Evolutionary conservation across 1,284 basidiomycete species (phyloP), one percentile per base, ranked within the genome.

Genomic region (Ganoderma lingzhi): DNA sequence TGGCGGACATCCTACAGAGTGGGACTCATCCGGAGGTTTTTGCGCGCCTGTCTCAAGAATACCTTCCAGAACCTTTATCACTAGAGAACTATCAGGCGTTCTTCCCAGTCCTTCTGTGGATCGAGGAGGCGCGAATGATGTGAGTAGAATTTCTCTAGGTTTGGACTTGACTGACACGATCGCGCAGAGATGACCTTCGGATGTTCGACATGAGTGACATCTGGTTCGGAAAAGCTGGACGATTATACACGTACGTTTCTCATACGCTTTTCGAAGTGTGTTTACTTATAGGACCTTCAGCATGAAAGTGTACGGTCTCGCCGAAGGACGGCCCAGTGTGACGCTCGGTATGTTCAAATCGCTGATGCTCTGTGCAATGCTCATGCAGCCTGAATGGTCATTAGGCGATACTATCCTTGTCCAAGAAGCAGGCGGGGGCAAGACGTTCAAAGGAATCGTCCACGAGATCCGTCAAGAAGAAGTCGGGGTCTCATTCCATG

Each of bases 311-410:
- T 88, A 87, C 4, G 90, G 89, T 0, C 79, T 92, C 0, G 88
- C 90, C 0, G 90, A 91, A 76, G 91, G 90, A 68, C 82, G 88
- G 0, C 89, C 88, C 0, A 89, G 88, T 70, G 88, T 90, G 2
- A 79, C 90, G 1, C 81, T 87, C n/a, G 88, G 90, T 86, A 62
- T 74, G 83, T 78, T 28, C 45, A 41, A 48, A 9, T 28, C 6
- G 42, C 12, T 9, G 30, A 65, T 58, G 15, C 44, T 63, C 5
- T 5, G 37, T 41, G 39, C 12, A 30, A 17, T 1, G 42, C 44
- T n/a, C 8, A 23, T 41, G 35, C 35, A 35, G 35, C 35, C 3
- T 8, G 17, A 28, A 17, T 65, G 12, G 62, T 17, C 53, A 15
- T 53, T 60, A 90, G 88, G 88, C 3, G 89, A 90, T 75, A 76